These are phyloP conservation scores for Arthrobotrys pseudoclavata DNA, from an alignment of 2,329 filamentous ascomycete genomes.

Conservation along the genomic window DNA sequence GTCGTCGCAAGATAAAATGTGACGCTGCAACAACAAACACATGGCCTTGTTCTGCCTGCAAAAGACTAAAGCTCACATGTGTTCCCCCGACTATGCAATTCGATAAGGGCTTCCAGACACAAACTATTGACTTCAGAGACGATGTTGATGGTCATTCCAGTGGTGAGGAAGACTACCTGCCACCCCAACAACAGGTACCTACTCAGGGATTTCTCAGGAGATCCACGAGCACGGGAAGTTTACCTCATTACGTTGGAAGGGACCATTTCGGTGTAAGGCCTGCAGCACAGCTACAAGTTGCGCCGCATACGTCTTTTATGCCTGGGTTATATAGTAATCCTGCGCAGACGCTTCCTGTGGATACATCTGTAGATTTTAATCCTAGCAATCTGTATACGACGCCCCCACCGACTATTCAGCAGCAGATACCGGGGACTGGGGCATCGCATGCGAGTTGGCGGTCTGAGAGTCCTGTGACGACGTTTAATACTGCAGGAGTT, in stretches of 20 bases:
- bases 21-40: conserved; percentile 97
- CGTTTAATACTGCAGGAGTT: conserved; percentile 73
- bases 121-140: conserved; percentile 66
- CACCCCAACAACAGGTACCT: conserved; percentile 54
- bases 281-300: conserved; percentile 49
- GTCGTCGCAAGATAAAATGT: conserved; percentile 96
- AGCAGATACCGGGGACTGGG: conserved; percentile 47
- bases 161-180: conserved; percentile 66
- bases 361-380: conserved; percentile 46
- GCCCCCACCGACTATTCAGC: conserved; percentile 44
- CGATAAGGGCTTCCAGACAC: conserved; percentile 72
- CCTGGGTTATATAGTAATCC: conserved; percentile 38
- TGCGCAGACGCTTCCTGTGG: conserved; percentile 24
- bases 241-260: conserved; percentile 50
- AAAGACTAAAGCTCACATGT: conserved; percentile 91
- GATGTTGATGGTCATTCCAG: conserved; percentile 65
- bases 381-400: conserved; percentile 46
- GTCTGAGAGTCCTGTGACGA: conserved; percentile 45
- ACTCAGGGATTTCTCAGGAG: conserved; percentile 60
- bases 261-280: conserved; percentile 57
- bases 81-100: conserved; percentile 87
- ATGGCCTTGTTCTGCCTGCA: conserved; percentile 96
- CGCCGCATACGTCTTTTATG: conserved; percentile 54
- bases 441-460: conserved; percentile 49
- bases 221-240: conserved; percentile 58